These are phyloP conservation scores for Bruguiera hainesii DNA, from an alignment of 441 rosid genomes.

Conservation along the genomic window DNA sequence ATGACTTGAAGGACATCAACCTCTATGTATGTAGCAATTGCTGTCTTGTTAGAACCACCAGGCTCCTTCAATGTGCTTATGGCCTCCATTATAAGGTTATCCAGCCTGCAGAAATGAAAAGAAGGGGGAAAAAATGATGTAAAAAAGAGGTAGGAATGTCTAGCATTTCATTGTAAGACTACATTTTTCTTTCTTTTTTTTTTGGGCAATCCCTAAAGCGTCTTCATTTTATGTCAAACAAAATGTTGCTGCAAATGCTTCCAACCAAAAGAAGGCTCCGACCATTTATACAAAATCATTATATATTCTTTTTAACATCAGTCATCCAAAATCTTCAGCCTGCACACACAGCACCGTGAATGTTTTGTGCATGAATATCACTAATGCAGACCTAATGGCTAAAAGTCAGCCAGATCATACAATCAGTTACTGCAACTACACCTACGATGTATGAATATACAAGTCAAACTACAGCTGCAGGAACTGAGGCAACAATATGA, in stretches of 20 bases:
- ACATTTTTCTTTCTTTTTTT: not conserved
- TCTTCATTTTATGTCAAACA: no score
- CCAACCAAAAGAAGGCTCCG: no score
- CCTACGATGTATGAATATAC: not conserved
- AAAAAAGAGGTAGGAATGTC: not conserved
- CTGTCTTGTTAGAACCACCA: slow-evolving; percentile 79
- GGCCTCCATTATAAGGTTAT: slow-evolving; percentile 86
- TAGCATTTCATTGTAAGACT: not conserved
- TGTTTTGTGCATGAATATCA: no score
- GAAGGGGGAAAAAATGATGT: not conserved
- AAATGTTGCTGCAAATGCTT: no score
- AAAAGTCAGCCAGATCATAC: no score
- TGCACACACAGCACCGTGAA: no score
- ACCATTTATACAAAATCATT: no score
- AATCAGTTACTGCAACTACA: no score
- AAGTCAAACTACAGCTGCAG: not conserved
- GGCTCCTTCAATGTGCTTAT: slow-evolving; percentile 74
- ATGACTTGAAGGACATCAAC: slow-evolving; percentile 22
- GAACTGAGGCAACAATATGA: not conserved
- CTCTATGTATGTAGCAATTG: slow-evolving; percentile 85
- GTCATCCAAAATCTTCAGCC: no score
- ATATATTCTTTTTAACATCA: no score
- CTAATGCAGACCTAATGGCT: no score
- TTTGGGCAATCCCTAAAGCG: no score
- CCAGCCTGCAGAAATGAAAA: slow-evolving; percentile 52